Percentiles rank a stretch among this genome's conserved stretches.
Conservation (phyloP, 306 rosid genomes). For the Morella rubra region DNA sequence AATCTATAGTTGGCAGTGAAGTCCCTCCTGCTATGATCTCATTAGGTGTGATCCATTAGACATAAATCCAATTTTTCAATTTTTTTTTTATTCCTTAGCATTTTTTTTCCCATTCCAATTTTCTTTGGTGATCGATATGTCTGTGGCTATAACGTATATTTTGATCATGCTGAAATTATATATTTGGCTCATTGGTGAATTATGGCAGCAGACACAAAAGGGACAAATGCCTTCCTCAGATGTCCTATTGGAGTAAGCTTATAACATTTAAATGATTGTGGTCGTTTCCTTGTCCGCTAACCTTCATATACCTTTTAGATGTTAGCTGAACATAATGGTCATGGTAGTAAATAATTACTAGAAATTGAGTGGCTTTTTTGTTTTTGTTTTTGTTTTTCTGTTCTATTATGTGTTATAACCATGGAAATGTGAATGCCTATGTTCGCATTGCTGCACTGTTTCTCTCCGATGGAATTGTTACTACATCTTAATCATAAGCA, state of each 20-base stretch:
- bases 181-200: neutral
- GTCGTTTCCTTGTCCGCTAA: neutral
- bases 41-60: too few relatives aligned
- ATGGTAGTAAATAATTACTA: neutral
- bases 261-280: neutral
- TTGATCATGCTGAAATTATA: neutral
- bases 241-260: neutral
- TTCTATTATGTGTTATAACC: neutral
- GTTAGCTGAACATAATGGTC: neutral
- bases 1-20: neutral
- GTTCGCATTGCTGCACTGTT: neutral
- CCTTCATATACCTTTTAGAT: neutral
- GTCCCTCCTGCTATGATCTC: neutral
- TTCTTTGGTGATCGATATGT: neutral
- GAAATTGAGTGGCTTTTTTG: neutral
- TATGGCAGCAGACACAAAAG: neutral
- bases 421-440: neutral
- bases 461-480: neutral
- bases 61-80: too few relatives aligned
- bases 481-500: neutral
- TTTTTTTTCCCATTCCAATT: too few relatives aligned
- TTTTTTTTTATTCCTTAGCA: too few relatives aligned
- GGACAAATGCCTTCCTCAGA: neutral
- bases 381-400: neutral
- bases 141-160: neutral